Evolutionary conservation across 345 rosid genomes (phyloP).

Genomic region (Conringia planisiliqua): DNA sequence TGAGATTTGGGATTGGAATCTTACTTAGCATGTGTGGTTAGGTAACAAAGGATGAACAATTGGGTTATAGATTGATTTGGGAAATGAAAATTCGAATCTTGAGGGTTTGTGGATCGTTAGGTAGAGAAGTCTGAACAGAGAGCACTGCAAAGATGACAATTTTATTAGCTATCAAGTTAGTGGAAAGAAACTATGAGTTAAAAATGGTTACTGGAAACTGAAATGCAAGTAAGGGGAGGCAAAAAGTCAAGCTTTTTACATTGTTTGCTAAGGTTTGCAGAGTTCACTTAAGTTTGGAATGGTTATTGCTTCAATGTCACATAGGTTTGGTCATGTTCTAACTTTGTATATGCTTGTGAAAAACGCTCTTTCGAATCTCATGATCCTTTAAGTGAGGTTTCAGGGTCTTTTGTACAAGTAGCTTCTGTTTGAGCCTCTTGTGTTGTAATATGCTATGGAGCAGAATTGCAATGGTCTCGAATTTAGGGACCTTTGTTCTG

Average conservation of each 20-base stretch:
- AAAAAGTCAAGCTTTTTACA: neutral
- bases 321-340: neutral
- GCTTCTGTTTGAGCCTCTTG: neutral
- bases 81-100: neutral
- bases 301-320: neutral
- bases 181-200: neutral
- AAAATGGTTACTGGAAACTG: neutral
- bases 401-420: neutral
- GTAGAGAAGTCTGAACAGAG: neutral
- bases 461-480: neutral
- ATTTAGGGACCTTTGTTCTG: neutral
- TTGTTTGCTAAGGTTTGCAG: no score
- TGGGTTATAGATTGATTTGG: neutral
- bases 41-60: neutral
- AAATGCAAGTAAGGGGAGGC: neutral
- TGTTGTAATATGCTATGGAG: neutral
- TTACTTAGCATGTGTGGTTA: neutral
- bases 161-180: neutral
- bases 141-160: neutral
- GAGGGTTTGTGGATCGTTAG: constrained; percentile 1
- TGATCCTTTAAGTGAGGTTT: neutral
- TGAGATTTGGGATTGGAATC: neutral
- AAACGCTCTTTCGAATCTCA: neutral
- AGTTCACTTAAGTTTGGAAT: no score
- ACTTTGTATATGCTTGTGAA: neutral